A percentile compares a stretch with the other conserved stretches of the same genome.
phyloP scores from a whole-genome alignment of 495 filamentous ascomycete species.

The Podospora anserina region DNA sequence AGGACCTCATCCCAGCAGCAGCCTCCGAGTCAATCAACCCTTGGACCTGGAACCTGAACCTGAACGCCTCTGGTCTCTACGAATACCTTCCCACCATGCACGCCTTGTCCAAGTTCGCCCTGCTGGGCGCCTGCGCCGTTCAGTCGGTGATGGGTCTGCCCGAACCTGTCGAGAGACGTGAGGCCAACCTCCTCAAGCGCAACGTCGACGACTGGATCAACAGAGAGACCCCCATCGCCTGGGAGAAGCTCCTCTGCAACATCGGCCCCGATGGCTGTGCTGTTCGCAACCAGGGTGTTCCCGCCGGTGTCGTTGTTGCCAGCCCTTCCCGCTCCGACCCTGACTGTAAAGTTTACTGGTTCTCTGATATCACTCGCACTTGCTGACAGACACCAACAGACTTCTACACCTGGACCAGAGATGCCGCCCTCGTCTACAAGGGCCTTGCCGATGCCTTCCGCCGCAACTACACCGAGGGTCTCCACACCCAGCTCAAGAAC shows the following conservation, averaged over 20 bases:
- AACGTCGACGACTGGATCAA: constrained; percentile 55
- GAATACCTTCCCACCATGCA: constrained; percentile 41
- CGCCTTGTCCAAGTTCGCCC: constrained; percentile 42
- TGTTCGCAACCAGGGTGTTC: constrained; percentile 38
- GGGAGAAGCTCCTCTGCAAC: constrained; percentile 55
- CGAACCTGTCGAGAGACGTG: constrained; percentile 33
- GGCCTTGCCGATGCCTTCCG: constrained; percentile 57
- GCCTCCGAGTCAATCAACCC: constrained; percentile 23
- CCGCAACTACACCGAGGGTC: constrained; percentile 47
- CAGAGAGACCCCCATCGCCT: constrained; percentile 51
- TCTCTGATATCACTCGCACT: not conserved
- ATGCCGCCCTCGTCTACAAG: constrained; percentile 63
- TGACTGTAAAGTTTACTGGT: constrained; percentile 51
- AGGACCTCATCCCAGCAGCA: constrained; percentile 21
- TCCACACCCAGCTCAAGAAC: constrained; percentile 55
- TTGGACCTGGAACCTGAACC: constrained; percentile 9
- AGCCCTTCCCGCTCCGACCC: constrained; percentile 57
- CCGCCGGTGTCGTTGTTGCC: constrained; percentile 58
- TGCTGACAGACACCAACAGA: constrained; percentile 33
- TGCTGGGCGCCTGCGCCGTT: constrained; percentile 46
- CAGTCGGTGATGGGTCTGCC: constrained; percentile 46
- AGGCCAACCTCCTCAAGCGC: constrained; percentile 42
- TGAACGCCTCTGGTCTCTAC: constrained; percentile 32
- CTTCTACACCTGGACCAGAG: constrained; percentile 70
- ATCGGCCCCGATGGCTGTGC: constrained; percentile 55